Base-by-base conservation (phyloP, 768 basidiomycete genomes). In the Neoboletus subvelutipes region DNA sequence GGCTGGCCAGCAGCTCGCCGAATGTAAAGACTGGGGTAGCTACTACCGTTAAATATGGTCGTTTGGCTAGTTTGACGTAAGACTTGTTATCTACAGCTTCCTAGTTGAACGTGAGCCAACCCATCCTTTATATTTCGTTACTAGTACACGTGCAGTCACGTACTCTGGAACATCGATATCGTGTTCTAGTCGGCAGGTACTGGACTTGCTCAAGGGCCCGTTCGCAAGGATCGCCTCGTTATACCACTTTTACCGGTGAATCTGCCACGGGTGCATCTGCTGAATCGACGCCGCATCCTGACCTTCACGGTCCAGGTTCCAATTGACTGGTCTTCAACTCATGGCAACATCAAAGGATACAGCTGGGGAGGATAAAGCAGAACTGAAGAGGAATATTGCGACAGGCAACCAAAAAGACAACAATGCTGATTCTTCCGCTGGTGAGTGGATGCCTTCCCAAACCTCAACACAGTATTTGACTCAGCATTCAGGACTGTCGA, bases 401-500 rank as follows among this genome's bases (percentile, higher is more conserved):
- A 79, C 77, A 24, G 73, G 77, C 6, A 68, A 61, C 42, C 66
- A 64, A 42, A 64, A 61, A 45, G 72, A 69, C 18, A 31, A 33
- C 18, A 51, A 28, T 41, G 42, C 40, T 12, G 39, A 53, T 20
- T 57, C 64, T 24, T 74, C 72, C 2, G 57, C 67, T 20, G 57
- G 69, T 71, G 56, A 59, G 73, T 52, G 41, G 45, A 29, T 28
- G 7, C 20, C 41, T 22, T 36, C 4, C 31, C 13, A n/a, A 24
- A 33, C 18, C 13, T 28, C 9, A 24, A 42, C 1, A 36, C 46
- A 34, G 5, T n/a, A 20, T 45, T 46, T 18, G 36, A 58, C 10
- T n/a, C 12, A 9, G 29, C n/a, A 12, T 50, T 31, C 65, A 93
- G 92, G 89, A 20, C 79, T 89, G 31, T 86, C 97, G 34, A 89